Evolutionary conservation across 805 yeast genomes (phyloP), one percentile per base, ranked within the genome.

Genomic region (Lachancea nothofagi): DNA sequence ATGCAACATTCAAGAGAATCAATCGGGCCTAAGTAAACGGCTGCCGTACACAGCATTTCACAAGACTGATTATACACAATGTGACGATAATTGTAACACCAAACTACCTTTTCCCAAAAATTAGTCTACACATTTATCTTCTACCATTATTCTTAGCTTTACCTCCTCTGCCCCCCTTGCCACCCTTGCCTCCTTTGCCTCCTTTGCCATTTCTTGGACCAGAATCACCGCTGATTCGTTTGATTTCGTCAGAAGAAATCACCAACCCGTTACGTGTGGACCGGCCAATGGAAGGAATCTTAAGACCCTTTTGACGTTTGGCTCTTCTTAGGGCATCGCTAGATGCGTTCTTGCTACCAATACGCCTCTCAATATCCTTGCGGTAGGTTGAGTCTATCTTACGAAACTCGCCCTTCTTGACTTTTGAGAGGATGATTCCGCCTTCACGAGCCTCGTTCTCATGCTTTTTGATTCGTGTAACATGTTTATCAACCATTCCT

Each of bases 371-470:
- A 18, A 64, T 53, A 51, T 61, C 62, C 45, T 53, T 48, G 47
- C 59, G 49, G 56, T 66, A 59, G 3, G 68, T 64, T 41, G 67
- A 66, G 35, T 81, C 85, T 33, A 69, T 64, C 47, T 74, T 69
- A 51, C 93, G 69, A 41, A 80, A 66, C 45, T 80, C 76, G 5
- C 87, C 89, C 61, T 78, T 80, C 50, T 70, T 71, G 20, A 72
- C 78, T 52, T 74, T 79, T 3, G 95, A 78, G 30, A 90, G 66
- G n/a, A 93, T 73, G 40, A 90, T 84, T 10, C 97, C 97, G 4
- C 94, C 95, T 14, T 90, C 90, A 45, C 69, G 73, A 6, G 98
- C 97, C 36, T 85, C 88, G 37, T 71, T 66, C 57, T 85, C 95
- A 53, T 70, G 76, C 51, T 74, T 74, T 18, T 65, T 57, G 14